Evolutionary conservation across 2,329 filamentous ascomycete species (phyloP).

Genomic region (Cladophialophora psammophila): DNA sequence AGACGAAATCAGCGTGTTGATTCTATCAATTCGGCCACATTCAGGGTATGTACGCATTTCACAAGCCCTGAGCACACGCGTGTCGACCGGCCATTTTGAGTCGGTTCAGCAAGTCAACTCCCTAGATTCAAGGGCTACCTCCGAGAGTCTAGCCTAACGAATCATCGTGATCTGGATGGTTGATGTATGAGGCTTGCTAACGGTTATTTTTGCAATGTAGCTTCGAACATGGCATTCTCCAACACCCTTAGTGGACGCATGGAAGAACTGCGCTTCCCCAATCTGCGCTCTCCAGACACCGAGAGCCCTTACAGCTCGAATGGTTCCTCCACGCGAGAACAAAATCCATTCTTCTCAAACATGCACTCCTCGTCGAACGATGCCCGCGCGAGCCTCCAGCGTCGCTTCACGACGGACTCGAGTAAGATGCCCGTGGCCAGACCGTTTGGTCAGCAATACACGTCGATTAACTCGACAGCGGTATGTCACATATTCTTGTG

Average conservation of each 20-base stretch:
- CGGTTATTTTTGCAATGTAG: conserved; percentile 17
- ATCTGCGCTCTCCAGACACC: conserved; percentile 77
- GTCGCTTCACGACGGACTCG: conserved; percentile 93
- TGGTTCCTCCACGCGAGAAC: conserved; percentile 73
- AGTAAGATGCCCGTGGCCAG: conserved; percentile 71
- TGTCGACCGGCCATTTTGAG: conserved; percentile 19
- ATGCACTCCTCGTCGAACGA: conserved; percentile 66
- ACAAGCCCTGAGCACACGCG: conserved; percentile 13
- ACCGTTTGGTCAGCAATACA: conserved; percentile 42
- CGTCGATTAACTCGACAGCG: conserved; percentile 41
- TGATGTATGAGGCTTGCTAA: conserved; percentile 20
- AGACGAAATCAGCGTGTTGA: not conserved
- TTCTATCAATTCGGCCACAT: conserved; percentile 1
- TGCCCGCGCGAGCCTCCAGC: conserved; percentile 77
- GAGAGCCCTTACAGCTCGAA: conserved; percentile 78
- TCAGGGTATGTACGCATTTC: conserved; percentile 27
- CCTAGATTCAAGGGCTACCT: not conserved
- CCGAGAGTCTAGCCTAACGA: not conserved
- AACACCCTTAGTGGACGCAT: conserved; percentile 70
- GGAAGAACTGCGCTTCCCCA: conserved; percentile 81
- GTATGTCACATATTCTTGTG: conserved; percentile 35
- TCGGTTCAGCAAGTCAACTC: not conserved
- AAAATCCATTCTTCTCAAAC: conserved; percentile 68
- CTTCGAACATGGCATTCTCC: conserved; percentile 68
- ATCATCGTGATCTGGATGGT: not conserved